Percentiles rank a stretch among this genome's conserved stretches.
These are phyloP conservation scores for Neonectria neomacrospora DNA, from an alignment of 2,329 filamentous ascomycete species.

Conservation along the genomic window DNA sequence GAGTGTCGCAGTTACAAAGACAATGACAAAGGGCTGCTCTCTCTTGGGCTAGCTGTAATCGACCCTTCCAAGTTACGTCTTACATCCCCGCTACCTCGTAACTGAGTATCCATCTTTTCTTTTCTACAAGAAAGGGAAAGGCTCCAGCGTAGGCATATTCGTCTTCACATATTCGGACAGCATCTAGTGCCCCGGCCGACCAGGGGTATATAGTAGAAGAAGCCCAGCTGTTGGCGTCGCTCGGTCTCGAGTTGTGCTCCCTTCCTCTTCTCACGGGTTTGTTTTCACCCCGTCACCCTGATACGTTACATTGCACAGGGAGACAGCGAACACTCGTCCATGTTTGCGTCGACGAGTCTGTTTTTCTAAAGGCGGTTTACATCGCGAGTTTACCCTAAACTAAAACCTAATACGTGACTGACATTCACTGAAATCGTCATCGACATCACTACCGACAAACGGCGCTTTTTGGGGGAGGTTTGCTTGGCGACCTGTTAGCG, in stretches of 20 bases:
- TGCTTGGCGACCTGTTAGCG: background rate
- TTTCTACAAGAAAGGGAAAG: background rate
- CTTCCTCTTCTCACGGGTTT: background rate
- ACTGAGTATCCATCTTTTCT: constrained; percentile 11
- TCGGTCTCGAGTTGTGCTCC: background rate
- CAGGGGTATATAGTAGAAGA: constrained; percentile 6
- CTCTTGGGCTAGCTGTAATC: background rate
- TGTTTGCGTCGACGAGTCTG: background rate
- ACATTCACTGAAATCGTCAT: background rate
- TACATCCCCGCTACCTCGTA: constrained; percentile 6
- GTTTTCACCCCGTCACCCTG: background rate
- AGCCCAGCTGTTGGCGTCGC: constrained; percentile 2
- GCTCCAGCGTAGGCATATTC: background rate
- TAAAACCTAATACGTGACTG: background rate
- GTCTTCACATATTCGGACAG: background rate
- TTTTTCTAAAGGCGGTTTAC: background rate
- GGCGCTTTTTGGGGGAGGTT: background rate
- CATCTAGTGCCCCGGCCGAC: background rate
- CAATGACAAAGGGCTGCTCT: background rate
- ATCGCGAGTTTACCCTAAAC: background rate
- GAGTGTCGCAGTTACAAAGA: background rate
- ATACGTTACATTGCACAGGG: constrained; percentile 1
- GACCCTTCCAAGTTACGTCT: background rate
- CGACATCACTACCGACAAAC: background rate
- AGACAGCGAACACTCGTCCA: background rate